Evolutionary conservation across 1,139 yeast species (phyloP), one percentile per base, ranked within the genome.

Genomic region (Lodderomyces oxycetoniae): DNA sequence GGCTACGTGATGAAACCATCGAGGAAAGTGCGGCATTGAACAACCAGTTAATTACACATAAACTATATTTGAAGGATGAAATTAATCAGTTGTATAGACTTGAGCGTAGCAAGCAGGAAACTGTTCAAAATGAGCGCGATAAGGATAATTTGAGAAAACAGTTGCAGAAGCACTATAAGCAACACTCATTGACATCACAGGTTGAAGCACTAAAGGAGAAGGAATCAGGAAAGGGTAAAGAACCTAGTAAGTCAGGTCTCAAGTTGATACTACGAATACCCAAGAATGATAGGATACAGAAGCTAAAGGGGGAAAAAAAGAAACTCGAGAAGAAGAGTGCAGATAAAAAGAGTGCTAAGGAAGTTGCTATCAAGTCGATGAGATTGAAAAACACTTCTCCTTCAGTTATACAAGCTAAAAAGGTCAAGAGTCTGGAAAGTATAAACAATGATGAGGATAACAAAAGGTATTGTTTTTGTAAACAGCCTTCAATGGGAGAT

Each of bases 401-500:
- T 7, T 10, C 22, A 7, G 22, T 19, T 10, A 34, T 25, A 30
- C 13, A 22, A 10, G 35, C 33, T 13, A 28, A 26, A 27, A 40
- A 34, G 15, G 23, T 25, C 10, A 26, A 19, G 8, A 19, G 32
- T 15, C 26, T 30, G 11, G 36, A 34, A 16, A 33, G 37, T 13
- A 39, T 29, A 16, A 46, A 35, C 12, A 50, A 35, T 14, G 49
- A 44, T 8, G 61, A 57, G 28, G 63, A 53, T 26, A 48, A 44
- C 4, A 49, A 48, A 13, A 36, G 42, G 16, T 68, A 66, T 42
- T 68, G 74, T 41, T 65, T 67, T 50, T 68, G 74, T 45, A 54
- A 57, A 17, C 73, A 65, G 42, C 63, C 62, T 0, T 67, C 74
- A 0, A 61, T 61, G 40, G 74, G 74, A 2, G 62, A 61, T 39